These are phyloP conservation scores for Rhizopogon roseolus DNA, from an alignment of 768 basidiomycete species.

Conservation along the genomic window DNA sequence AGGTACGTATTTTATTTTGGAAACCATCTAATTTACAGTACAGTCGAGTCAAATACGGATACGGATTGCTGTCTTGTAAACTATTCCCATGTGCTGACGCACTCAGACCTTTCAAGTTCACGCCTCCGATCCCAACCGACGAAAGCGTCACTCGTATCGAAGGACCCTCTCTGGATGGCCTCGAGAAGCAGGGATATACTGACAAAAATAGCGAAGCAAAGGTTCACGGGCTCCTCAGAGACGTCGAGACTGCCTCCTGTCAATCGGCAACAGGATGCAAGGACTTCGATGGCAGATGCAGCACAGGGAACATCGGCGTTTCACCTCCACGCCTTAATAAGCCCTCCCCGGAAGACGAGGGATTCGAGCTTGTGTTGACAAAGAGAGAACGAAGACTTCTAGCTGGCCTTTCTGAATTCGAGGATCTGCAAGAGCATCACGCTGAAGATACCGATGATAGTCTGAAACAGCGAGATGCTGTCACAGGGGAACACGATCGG, in stretches of 20 bases:
- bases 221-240: background rate
- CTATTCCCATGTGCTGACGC: background rate
- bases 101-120: slow-evolving; percentile 44
- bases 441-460: background rate
- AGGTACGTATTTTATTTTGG: slow-evolving; percentile 36
- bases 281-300: slow-evolving; percentile 8
- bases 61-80: background rate
- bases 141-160: slow-evolving; percentile 23
- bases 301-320: slow-evolving; percentile 19
- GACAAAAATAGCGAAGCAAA: background rate
- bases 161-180: slow-evolving; percentile 7
- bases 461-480: background rate
- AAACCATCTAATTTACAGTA: background rate
- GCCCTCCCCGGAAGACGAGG: background rate
- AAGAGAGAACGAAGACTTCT: slow-evolving; percentile 17
- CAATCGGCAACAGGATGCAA: background rate
- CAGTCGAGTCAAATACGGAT: background rate
- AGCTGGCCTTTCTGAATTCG: slow-evolving; percentile 5
- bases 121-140: slow-evolving; percentile 25
- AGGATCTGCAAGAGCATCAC: background rate
- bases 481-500: background rate
- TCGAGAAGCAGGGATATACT: slow-evolving; percentile 6
- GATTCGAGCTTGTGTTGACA: slow-evolving; percentile 20
- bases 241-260: background rate
- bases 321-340: slow-evolving; percentile 13